These are phyloP conservation scores for Selaginella tamariscina DNA, from an alignment of 75 land plant species.

Conservation along the genomic window DNA sequence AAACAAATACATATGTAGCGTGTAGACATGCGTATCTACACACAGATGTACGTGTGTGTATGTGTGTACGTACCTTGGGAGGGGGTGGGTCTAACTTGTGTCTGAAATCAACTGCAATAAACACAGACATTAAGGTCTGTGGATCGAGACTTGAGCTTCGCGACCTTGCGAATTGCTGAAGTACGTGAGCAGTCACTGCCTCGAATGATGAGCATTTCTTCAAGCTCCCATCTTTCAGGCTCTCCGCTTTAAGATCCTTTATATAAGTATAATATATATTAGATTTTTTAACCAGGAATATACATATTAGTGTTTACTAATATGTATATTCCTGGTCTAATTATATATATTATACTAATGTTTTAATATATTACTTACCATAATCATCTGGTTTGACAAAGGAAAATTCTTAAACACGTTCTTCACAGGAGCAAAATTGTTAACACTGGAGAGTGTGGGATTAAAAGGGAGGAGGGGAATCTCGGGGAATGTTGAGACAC, in stretches of 20 bases:
- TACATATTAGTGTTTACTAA: too few species aligned
- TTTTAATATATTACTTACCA: too few species aligned
- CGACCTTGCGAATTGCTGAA: conserved; percentile 34
- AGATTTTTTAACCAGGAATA: too few species aligned
- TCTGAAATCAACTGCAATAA: conserved; percentile 50
- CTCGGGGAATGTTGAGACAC: not conserved
- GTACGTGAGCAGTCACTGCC: conserved; percentile 22
- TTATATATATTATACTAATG: too few species aligned
- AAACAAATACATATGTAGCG: too few species aligned
- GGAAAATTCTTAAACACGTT: not conserved
- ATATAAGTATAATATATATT: too few species aligned
- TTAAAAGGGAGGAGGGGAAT: not conserved
- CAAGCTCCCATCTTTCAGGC: not conserved
- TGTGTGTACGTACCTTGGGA: too few species aligned
- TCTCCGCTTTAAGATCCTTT: conserved; percentile 10
- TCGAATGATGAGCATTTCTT: conserved; percentile 22
- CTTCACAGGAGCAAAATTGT: not conserved
- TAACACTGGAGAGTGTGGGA: not conserved
- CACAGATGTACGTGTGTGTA: too few species aligned
- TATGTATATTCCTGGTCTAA: too few species aligned
- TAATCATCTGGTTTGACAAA: conserved; percentile 7
- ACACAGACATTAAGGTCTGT: conserved; percentile 25
- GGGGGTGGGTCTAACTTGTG: conserved; percentile 39
- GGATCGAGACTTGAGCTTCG: conserved; percentile 24
- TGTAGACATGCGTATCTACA: too few species aligned